Conservation (phyloP, 148 eudicot species). For the Fagopyrum homotropicum region DNA sequence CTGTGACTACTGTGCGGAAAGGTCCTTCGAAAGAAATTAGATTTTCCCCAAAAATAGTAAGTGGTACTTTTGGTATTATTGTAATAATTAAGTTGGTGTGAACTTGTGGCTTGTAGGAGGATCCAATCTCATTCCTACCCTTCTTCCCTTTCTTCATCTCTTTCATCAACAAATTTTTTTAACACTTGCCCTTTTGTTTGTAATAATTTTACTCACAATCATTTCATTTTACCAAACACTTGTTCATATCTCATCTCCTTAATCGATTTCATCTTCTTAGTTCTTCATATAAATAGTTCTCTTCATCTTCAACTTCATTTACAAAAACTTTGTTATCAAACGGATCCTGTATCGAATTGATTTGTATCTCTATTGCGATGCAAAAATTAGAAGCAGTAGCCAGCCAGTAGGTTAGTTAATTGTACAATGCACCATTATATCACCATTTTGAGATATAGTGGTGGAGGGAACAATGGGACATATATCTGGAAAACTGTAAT, state of each 20-base stretch:
- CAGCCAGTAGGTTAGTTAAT: not conserved
- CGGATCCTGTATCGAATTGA: too few species aligned
- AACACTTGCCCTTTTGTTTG: too few species aligned
- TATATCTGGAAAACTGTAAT: not conserved
- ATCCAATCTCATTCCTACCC: not conserved
- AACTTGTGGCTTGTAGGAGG: conserved; percentile 1
- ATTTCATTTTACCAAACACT: too few species aligned
- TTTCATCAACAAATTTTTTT: too few species aligned
- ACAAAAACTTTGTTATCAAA: too few species aligned
- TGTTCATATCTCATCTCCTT: too few species aligned
- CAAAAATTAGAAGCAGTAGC: not conserved
- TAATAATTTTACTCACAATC: too few species aligned
- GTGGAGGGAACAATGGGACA: not conserved
- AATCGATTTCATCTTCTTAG: too few species aligned
- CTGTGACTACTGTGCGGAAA: conserved; percentile 40
- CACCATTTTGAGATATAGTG: too few species aligned
- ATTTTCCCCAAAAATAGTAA: conserved; percentile 60
- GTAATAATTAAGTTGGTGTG: not conserved
- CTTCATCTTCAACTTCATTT: too few species aligned
- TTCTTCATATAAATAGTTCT: too few species aligned
- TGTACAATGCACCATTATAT: not conserved
- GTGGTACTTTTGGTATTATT: conserved; percentile 19
- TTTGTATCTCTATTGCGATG: not conserved
- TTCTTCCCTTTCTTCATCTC: too few species aligned
- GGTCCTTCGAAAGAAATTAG: conserved; percentile 62